These are phyloP conservation scores for Diaporthe capsici DNA, from an alignment of 2,329 filamentous ascomycete genomes.

Conservation along the genomic window DNA sequence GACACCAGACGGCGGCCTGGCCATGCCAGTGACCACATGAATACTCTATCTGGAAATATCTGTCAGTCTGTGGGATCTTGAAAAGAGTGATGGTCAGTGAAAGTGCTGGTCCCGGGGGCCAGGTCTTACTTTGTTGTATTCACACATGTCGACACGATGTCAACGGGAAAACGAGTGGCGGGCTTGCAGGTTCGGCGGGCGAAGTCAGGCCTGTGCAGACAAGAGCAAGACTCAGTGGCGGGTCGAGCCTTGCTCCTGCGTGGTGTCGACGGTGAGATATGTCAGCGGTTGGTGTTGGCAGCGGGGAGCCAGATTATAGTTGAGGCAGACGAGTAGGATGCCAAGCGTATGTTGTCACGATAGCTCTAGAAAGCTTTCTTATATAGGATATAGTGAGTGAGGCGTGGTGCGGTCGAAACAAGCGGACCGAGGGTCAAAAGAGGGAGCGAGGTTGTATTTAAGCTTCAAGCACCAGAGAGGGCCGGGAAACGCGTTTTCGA, in stretches of 20 bases:
- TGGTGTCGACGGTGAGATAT: not conserved
- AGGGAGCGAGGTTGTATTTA: slow-evolving; percentile 32
- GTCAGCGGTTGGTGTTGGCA: not conserved
- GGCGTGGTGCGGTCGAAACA: slow-evolving; percentile 3
- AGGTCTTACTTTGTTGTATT: slow-evolving; percentile 42
- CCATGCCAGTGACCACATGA: slow-evolving; percentile 67
- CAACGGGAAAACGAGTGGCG: slow-evolving; percentile 8
- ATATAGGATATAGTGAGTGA: not conserved
- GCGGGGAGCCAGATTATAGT: not conserved
- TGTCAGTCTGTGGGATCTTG: not conserved
- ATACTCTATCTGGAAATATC: slow-evolving; percentile 59
- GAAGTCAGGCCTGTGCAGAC: not conserved
- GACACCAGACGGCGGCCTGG: slow-evolving; percentile 60
- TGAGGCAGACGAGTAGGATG: not conserved
- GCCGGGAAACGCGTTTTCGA: slow-evolving; percentile 30
- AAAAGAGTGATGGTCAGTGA: not conserved
- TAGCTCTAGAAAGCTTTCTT: not conserved
- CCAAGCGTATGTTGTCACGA: not conserved
- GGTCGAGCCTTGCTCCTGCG: slow-evolving; percentile 29
- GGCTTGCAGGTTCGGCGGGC: not conserved
- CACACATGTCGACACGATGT: slow-evolving; percentile 35
- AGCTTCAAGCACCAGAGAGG: slow-evolving; percentile 37
- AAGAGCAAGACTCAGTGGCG: slow-evolving; percentile 27
- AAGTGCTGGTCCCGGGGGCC: not conserved
- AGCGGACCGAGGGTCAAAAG: slow-evolving; percentile 17